Conservation (phyloP, 176 grass and related monocot species). For the Juncus effusus region DNA sequence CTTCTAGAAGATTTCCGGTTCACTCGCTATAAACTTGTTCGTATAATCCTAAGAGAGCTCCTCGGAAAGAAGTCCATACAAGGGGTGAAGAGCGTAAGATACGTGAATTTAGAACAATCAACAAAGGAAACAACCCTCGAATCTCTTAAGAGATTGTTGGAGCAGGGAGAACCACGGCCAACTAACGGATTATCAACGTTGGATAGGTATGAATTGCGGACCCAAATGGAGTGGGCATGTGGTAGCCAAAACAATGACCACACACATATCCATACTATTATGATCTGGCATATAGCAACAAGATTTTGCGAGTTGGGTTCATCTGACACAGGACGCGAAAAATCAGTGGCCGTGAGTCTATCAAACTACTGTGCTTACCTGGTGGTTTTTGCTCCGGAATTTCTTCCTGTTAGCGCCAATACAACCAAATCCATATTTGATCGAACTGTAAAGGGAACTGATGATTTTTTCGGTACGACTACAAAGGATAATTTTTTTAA, state of each 20-base stretch:
- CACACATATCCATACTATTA: background rate
- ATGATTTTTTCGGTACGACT: background rate
- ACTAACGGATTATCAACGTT: background rate
- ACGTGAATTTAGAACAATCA: background rate
- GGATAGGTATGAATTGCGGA: background rate
- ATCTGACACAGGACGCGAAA: no score
- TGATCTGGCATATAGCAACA: conserved; percentile 33
- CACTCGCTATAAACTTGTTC: background rate
- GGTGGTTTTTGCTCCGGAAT: conserved; percentile 24
- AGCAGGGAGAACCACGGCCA: background rate
- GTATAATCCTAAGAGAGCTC: no score
- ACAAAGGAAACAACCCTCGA: background rate
- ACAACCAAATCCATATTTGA: background rate
- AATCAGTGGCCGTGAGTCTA: background rate
- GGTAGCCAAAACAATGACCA: no score
- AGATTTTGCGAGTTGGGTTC: conserved; percentile 14
- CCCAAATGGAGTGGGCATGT: background rate
- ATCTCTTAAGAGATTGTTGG: background rate
- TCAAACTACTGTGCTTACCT: no score
- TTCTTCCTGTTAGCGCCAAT: conserved; percentile 1
- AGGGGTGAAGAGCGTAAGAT: background rate
- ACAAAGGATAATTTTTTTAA: background rate
- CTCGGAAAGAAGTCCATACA: background rate
- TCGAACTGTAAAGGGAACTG: background rate
- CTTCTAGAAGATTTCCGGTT: no score